Base-by-base conservation (phyloP, 202 grass and related monocot species). In the Zizania palustris region DNA sequence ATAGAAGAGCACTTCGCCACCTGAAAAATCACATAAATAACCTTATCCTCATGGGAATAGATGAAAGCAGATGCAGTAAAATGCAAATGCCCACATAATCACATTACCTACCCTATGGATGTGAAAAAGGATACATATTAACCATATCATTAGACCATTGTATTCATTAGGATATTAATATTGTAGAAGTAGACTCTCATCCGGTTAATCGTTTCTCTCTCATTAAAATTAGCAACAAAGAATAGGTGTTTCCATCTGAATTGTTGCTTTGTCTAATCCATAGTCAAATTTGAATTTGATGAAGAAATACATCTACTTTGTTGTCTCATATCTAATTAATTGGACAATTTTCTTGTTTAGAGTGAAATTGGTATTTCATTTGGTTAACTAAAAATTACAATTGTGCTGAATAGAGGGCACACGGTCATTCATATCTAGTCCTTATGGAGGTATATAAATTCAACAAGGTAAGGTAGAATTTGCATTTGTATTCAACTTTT, bases 1-100 rank as follows among this genome's bases (percentile, higher is more conserved):
- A 96, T 2, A 99, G 64, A 71, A 96, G 89, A 74, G 92, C 92
- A 83, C 92, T 96, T 81, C 92, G 85, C 96, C 96, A 99, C 96
- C 96, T 99, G 63, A 83, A 85, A 86, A 71, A 88, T 59, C 13
- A 39, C 44, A 58, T 38, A 50, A 15, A 76, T 15, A 72, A 40
- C 7, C 7, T 21, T 69, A 60, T 51, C 22, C 49, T 45, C 22
- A 40, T 40, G 50, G 38, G 28, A 83, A 68, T 71, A 67, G 28
- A 3, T 35, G 36, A 75, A 58, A 57, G 35, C 16, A 65, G 11
- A 34, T 11, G 14, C 49, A 69, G 11, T 6, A 64, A 71, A 82
- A 11, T 3, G 5, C 33, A 41, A 11, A 60, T 54, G 10, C 9
- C 33, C 65, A 45, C 5, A 36, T 42, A 71, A 50, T 48, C 7